phyloP scores from a whole-genome alignment of 1,284 basidiomycete genomes.

The Boletus mariae region DNA sequence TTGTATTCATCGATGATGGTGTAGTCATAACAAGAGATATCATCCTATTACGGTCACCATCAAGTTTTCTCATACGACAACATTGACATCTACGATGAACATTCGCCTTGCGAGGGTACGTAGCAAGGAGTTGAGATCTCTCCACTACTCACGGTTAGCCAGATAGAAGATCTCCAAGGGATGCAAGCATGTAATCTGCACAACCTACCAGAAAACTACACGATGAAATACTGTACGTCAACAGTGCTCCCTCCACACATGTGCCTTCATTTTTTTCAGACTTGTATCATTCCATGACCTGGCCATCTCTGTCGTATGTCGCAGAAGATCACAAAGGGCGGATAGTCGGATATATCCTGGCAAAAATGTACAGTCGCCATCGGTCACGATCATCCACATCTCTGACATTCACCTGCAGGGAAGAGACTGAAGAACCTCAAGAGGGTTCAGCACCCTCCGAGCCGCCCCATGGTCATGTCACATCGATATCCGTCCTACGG shows the following conservation, averaged over 20 bases:
- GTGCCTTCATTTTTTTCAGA: constrained; percentile 46
- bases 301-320: constrained; percentile 95
- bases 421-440: constrained; percentile 29
- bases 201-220: constrained; percentile 92
- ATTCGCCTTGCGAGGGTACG: constrained; percentile 55
- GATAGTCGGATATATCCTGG: constrained; percentile 95
- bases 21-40: constrained; percentile 13
- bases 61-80: not conserved
- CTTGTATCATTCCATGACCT: constrained; percentile 92
- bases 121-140: constrained; percentile 1
- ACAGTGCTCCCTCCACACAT: constrained; percentile 19
- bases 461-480: constrained; percentile 86
- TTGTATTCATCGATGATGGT: constrained; percentile 20
- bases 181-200: constrained; percentile 94
- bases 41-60: constrained; percentile 11
- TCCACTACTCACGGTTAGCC: constrained; percentile 18
- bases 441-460: constrained; percentile 35
- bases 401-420: constrained; percentile 41
- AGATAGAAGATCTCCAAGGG: constrained; percentile 67
- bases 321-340: constrained; percentile 92
- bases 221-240: constrained; percentile 82
- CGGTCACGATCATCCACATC: not conserved
- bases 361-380: constrained; percentile 75
- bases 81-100: constrained; percentile 42
- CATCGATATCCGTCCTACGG: constrained; percentile 91